Percentiles rank a stretch among this genome's conserved stretches.
These are phyloP conservation scores for Salix dunnii DNA, from an alignment of 345 rosid species.

Conservation along the genomic window DNA sequence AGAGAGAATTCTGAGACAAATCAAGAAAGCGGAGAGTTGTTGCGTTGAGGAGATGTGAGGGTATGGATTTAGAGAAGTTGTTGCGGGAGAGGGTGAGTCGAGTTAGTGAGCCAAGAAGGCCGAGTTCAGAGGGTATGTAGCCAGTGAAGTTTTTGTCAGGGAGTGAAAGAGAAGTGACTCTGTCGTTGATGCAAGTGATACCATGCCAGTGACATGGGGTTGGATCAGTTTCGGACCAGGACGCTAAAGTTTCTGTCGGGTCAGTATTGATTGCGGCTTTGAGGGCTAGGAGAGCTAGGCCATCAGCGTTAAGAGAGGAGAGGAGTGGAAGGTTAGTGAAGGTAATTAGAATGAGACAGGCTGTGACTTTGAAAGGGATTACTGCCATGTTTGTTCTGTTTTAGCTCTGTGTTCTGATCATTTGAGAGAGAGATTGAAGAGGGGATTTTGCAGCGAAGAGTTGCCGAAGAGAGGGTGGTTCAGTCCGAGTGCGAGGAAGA, in stretches of 20 bases:
- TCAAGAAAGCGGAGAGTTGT: constrained; percentile 51
- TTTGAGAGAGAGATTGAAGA: background rate
- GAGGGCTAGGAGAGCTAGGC: constrained; percentile 83
- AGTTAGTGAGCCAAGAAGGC: constrained; percentile 60
- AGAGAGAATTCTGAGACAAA: constrained; percentile 66
- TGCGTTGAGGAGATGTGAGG: constrained; percentile 58
- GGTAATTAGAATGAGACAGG: constrained; percentile 16
- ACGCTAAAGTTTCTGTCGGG: constrained; percentile 50
- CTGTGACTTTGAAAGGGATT: background rate
- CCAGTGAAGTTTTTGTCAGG: constrained; percentile 53
- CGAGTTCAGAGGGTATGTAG: constrained; percentile 88
- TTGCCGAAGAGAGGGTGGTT: constrained; percentile 31
- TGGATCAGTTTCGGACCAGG: constrained; percentile 74
- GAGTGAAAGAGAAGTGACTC: constrained; percentile 65
- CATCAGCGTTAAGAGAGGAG: constrained; percentile 60
- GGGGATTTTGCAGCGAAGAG: constrained; percentile 53
- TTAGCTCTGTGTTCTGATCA: background rate
- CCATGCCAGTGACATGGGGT: constrained; percentile 87
- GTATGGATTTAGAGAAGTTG: constrained; percentile 62
- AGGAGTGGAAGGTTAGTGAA: constrained; percentile 11
- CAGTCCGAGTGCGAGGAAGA: background rate
- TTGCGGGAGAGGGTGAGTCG: constrained; percentile 56
- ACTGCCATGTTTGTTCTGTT: constrained; percentile 4
- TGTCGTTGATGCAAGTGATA: constrained; percentile 48
- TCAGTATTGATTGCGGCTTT: constrained; percentile 66